These are phyloP conservation scores for Schizochytrium sp. DNA, from an alignment of 108 stramenopile species.

Conservation along the genomic window DNA sequence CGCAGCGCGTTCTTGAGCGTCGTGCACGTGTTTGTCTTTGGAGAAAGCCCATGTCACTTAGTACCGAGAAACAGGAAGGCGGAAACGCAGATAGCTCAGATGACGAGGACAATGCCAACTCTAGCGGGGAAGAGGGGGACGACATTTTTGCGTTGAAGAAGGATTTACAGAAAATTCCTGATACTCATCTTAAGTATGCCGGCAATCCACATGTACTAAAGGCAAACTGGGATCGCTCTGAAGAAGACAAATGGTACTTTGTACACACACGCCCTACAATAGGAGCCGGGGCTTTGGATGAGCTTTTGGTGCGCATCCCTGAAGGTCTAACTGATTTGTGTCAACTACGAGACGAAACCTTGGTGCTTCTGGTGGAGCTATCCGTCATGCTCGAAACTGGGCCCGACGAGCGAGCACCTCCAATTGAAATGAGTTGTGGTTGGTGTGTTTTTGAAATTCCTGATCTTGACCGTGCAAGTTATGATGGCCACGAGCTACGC, in stretches of 20 bases:
- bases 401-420: slow-evolving; percentile 37
- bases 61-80: neutral
- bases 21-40: slow-evolving; percentile 9
- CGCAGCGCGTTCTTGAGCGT: slow-evolving; percentile 22
- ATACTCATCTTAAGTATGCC: slow-evolving; percentile 3
- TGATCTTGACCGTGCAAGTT: neutral
- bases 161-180: neutral
- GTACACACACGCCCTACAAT: neutral
- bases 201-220: neutral
- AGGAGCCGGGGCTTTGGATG: neutral
- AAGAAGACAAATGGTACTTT: slow-evolving; percentile 53
- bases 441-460: slow-evolving; percentile 19
- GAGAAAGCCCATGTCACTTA: neutral
- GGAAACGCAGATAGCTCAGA: neutral
- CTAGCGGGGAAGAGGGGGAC: neutral
- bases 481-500: slow-evolving; percentile 15
- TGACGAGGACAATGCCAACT: neutral
- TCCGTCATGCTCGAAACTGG: slow-evolving; percentile 7
- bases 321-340: slow-evolving; percentile 5
- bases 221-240: neutral
- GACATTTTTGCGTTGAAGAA: neutral
- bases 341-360: neutral
- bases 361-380: slow-evolving; percentile 22
- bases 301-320: neutral
- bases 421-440: slow-evolving; percentile 43